Conservation (phyloP, 352 stramenopile genomes). For the Phytophthora ramorum region DNA sequence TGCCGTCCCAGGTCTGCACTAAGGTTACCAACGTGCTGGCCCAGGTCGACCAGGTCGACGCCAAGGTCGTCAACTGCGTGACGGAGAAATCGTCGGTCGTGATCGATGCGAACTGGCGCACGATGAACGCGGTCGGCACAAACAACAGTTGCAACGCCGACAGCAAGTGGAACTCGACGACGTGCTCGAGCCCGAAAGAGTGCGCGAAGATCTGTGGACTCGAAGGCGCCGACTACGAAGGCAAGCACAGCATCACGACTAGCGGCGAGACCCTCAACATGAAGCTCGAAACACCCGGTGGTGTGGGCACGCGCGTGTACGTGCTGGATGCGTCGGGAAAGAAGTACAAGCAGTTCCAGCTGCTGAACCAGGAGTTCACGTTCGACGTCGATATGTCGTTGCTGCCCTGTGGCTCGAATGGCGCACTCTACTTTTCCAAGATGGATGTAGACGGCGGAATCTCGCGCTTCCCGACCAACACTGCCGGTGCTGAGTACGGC, state of each 20-base stretch:
- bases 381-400: constrained; percentile 63
- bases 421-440: constrained; percentile 66
- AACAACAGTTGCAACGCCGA: constrained; percentile 54
- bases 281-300: constrained; percentile 56
- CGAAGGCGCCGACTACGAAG: constrained; percentile 60
- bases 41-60: constrained; percentile 19
- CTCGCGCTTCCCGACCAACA: constrained; percentile 40
- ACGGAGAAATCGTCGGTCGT: constrained; percentile 54
- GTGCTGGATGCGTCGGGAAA: constrained; percentile 35
- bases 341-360: constrained; percentile 56
- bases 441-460: constrained; percentile 59
- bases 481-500: constrained; percentile 51
- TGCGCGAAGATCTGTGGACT: constrained; percentile 55
- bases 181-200: constrained; percentile 45
- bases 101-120: constrained; percentile 66
- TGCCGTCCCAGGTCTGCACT: constrained; percentile 45
- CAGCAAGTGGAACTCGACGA: constrained; percentile 44
- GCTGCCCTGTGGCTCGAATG: constrained; percentile 55
- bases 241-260: constrained; percentile 53
- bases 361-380: constrained; percentile 67
- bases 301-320: constrained; percentile 63
- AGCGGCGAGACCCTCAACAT: constrained; percentile 37
- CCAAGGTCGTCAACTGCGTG: constrained; percentile 36
- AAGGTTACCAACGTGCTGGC: constrained; percentile 14
- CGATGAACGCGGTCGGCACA: constrained; percentile 50